A percentile compares a stretch with the other conserved stretches of the same genome.
These are phyloP conservation scores for Paratinospora sagittata DNA, from an alignment of 164 flowering plant genomes.

Conservation along the genomic window DNA sequence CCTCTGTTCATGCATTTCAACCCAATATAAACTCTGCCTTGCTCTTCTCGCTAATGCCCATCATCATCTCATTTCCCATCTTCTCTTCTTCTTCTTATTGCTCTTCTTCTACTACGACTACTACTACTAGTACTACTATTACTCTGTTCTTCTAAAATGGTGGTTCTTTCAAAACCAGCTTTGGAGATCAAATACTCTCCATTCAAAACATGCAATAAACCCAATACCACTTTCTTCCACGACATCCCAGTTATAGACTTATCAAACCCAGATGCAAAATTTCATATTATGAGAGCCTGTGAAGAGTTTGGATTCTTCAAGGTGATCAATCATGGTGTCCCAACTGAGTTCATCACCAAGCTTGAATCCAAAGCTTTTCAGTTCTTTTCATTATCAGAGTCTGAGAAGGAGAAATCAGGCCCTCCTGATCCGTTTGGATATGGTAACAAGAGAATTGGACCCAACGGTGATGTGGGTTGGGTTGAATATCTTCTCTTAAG, in stretches of 20 bases:
- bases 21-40: background rate
- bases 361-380: constrained; percentile 52
- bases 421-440: constrained; percentile 77
- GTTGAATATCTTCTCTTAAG: constrained; percentile 72
- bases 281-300: constrained; percentile 56
- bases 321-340: constrained; percentile 70
- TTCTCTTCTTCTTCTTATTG: background rate
- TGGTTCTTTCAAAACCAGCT: constrained; percentile 52
- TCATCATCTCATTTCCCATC: background rate
- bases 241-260: constrained; percentile 69
- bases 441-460: constrained; percentile 72
- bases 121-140: background rate
- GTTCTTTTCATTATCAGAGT: constrained; percentile 54
- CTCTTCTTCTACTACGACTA: background rate
- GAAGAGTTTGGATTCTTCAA: constrained; percentile 84
- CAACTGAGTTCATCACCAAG: constrained; percentile 37
- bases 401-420: constrained; percentile 58
- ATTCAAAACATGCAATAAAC: constrained; percentile 42
- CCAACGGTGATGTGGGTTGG: constrained; percentile 93
- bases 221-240: constrained; percentile 13
- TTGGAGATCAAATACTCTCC: constrained; percentile 34
- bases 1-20: constrained; percentile 16
- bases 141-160: constrained; percentile 36
- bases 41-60: background rate
- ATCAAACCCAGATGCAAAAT: constrained; percentile 41